Conservation (phyloP, 352 stramenopile species). For the Globisporangium alternatum region DNA sequence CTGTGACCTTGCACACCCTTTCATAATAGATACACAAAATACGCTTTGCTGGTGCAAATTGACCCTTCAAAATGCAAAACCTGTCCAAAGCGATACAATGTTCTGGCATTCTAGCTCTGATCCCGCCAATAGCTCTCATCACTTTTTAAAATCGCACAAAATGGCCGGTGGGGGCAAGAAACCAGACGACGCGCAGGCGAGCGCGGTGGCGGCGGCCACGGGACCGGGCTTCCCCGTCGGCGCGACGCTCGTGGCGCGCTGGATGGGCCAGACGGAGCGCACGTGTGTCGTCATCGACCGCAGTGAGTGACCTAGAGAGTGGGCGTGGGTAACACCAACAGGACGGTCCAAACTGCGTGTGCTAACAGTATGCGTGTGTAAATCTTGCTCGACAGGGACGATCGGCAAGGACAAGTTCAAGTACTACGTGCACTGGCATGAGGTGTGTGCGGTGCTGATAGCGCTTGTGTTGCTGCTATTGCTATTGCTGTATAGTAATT, state of each 20-base stretch:
- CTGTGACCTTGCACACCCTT: conserved; percentile 5
- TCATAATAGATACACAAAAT: conserved; percentile 1
- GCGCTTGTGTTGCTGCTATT: not conserved
- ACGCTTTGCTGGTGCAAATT: not conserved
- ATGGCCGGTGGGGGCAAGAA: conserved; percentile 17
- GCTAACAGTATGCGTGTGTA: not conserved
- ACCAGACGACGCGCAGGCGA: conserved; percentile 10
- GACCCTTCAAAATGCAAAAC: not conserved
- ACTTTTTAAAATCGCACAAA: conserved; percentile 1
- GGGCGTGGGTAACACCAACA: not conserved
- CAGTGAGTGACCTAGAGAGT: conserved; percentile 31
- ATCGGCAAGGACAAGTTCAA: conserved; percentile 67
- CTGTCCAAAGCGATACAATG: not conserved
- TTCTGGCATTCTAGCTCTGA: not conserved
- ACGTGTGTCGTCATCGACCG: conserved; percentile 80
- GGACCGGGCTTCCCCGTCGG: conserved; percentile 49
- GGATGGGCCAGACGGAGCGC: conserved; percentile 79
- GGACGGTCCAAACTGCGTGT: not conserved
- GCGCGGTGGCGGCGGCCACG: conserved; percentile 14
- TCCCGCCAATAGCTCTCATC: not conserved
- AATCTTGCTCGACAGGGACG: conserved; percentile 26
- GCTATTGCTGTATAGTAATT: not conserved
- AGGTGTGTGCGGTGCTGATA: conserved; percentile 28
- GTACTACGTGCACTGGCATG: conserved; percentile 87
- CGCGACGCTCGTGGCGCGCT: conserved; percentile 58